phyloP scores from a whole-genome alignment of 495 filamentous ascomycete genomes.

The Penicillium psychrofluorescens region DNA sequence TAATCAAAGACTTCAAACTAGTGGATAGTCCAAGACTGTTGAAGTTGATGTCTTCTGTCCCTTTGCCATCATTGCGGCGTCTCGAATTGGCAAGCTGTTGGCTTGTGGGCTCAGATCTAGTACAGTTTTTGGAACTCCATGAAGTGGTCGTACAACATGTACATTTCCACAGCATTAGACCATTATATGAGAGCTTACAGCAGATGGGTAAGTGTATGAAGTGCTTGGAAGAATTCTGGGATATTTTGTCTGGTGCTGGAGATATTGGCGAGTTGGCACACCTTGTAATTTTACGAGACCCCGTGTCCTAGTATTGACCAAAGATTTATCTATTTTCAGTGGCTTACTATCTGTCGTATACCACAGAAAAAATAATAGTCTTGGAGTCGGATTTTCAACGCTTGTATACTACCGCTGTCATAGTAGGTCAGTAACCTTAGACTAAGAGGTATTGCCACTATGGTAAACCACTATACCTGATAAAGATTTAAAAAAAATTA shows the following conservation, averaged over 20 bases:
- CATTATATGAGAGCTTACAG: not conserved
- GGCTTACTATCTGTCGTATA: too few species aligned
- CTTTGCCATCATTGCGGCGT: not conserved
- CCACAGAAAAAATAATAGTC: too few species aligned
- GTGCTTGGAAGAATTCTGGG: not conserved
- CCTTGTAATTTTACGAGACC: not conserved
- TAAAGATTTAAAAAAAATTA: not conserved
- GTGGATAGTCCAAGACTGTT: not conserved
- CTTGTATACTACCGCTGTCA: too few species aligned
- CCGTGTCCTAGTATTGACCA: too few species aligned
- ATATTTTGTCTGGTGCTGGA: not conserved
- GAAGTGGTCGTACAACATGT: not conserved
- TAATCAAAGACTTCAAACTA: not conserved
- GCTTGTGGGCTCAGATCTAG: not conserved
- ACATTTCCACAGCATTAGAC: not conserved
- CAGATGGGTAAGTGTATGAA: not conserved
- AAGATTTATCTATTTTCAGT: too few species aligned
- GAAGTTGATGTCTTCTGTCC: not conserved
- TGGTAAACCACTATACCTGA: not conserved
- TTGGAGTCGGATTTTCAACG: too few species aligned
- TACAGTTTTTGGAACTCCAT: not conserved
- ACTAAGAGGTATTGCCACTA: too few species aligned
- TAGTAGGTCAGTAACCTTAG: too few species aligned
- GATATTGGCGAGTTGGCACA: not conserved
- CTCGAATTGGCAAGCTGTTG: conserved; percentile 2